A percentile compares a stretch with the other conserved stretches of the same genome.
Evolutionary conservation across 495 filamentous ascomycete genomes (phyloP).

Genomic region (Aspergillus diversus): DNA sequence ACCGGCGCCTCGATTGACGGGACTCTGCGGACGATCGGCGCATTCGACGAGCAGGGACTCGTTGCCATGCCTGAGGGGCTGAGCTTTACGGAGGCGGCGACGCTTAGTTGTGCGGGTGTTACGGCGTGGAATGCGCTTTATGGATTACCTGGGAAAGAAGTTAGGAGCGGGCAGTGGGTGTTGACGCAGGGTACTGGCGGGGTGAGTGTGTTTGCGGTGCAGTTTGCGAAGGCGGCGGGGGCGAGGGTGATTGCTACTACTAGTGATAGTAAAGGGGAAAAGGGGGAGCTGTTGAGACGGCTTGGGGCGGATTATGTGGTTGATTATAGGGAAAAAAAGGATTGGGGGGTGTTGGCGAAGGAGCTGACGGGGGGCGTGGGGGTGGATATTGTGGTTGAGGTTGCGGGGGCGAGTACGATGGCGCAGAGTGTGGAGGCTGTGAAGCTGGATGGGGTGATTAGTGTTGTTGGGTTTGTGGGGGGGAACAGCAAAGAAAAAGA

Average conservation of each 20-base stretch:
- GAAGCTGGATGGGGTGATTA: slow-evolving; percentile 60
- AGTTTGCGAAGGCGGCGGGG: slow-evolving; percentile 40
- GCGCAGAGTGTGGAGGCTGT: slow-evolving; percentile 56
- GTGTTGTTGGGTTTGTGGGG: slow-evolving; percentile 52
- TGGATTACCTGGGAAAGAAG: slow-evolving; percentile 35
- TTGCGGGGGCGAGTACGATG: slow-evolving; percentile 61
- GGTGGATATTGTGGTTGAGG: slow-evolving; percentile 65
- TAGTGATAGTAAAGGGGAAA: slow-evolving; percentile 27
- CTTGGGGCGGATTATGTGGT: slow-evolving; percentile 51
- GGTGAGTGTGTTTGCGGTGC: slow-evolving; percentile 61
- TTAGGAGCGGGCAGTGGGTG: slow-evolving; percentile 61
- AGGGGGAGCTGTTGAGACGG: slow-evolving; percentile 33
- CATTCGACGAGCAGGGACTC: slow-evolving; percentile 59
- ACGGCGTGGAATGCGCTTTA: slow-evolving; percentile 46
- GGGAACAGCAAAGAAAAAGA: too few relatives aligned
- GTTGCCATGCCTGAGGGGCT: slow-evolving; percentile 58
- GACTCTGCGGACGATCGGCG: slow-evolving; percentile 60
- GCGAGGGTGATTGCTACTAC: slow-evolving; percentile 47
- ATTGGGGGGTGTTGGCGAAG: slow-evolving; percentile 63
- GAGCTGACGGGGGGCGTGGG: slow-evolving; percentile 56
- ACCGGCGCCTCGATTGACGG: slow-evolving; percentile 66
- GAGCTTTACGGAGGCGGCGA: slow-evolving; percentile 55
- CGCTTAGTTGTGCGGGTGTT: slow-evolving; percentile 50
- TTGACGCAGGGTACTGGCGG: slow-evolving; percentile 69
- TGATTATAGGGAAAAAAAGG: slow-evolving; percentile 60